phyloP scores from a whole-genome alignment of 2,329 filamentous ascomycete species.

The Calonectria montana region DNA sequence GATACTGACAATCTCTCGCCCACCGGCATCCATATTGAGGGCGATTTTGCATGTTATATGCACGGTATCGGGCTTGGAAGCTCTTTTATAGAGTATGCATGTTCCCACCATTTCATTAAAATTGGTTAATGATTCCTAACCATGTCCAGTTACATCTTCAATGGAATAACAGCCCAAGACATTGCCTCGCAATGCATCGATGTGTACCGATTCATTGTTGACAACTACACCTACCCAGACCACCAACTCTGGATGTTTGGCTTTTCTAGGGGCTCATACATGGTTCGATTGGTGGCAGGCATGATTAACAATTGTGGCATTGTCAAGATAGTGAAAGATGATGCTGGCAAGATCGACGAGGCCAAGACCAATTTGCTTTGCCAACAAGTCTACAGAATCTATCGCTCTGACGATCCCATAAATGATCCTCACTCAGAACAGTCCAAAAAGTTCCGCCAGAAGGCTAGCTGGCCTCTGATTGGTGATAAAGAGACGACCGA shows the following conservation, averaged over 20 bases:
- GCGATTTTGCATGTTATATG: conserved; percentile 12
- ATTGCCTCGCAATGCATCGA: conserved; percentile 25
- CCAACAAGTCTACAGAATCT: conserved; percentile 37
- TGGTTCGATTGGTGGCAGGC: conserved; percentile 38
- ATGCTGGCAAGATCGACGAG: not conserved
- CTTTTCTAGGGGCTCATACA: conserved; percentile 40
- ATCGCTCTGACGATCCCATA: conserved; percentile 31
- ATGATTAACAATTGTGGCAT: conserved; percentile 47
- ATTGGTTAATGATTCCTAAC: not conserved
- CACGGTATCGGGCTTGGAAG: conserved; percentile 16
- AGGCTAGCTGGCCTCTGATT: conserved; percentile 24
- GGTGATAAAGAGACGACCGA: not conserved
- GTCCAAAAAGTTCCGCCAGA: conserved; percentile 27
- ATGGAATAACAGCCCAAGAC: conserved; percentile 22
- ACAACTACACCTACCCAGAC: conserved; percentile 31
- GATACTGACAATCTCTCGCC: not conserved
- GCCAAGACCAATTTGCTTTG: conserved; percentile 16
- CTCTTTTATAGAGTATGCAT: conserved; percentile 16
- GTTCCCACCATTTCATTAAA: too few relatives aligned
- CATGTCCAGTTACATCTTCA: conserved; percentile 25
- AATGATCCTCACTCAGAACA: conserved; percentile 29
- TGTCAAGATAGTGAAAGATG: conserved; percentile 24
- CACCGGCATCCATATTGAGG: conserved; percentile 4
- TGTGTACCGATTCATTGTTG: conserved; percentile 30
- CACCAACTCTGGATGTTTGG: conserved; percentile 43